Base-by-base conservation (phyloP, 2,329 filamentous ascomycete genomes). In the Arthrobotrys megalospora region DNA sequence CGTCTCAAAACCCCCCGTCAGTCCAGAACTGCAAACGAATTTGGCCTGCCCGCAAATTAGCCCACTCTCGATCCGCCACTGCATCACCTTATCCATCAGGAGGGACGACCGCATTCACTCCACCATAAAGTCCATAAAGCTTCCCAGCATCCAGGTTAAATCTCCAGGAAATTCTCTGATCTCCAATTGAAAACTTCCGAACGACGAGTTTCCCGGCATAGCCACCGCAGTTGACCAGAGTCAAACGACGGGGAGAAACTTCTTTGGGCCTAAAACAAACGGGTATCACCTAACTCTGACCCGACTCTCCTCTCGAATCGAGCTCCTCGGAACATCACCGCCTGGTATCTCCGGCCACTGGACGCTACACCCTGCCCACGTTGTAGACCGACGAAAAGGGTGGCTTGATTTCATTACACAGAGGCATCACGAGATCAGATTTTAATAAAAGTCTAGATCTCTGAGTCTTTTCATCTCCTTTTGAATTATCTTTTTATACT, bases 301-400 rank as follows among this genome's bases (percentile, higher is more conserved):
- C 60, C 43, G 43, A 64, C 60, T 48, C 43, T 47, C 60, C 36
- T 24, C 10, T 38, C 53, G 21, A 43, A 53, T 78, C 34, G 52
- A 50, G 19, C 50, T 65, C 50, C 60, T 78, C 75, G 75, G 75
- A 72, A 48, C 63, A 60, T 78, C 52, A 72, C 75, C 75, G 75
- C 36, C 45, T 63, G 36, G 63, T 67, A 38, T 50, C 68, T 48
- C 75, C 75, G 75, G 75, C 62, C 19, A 67, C 53, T 60, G 75
- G 67, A 78, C 75, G 75, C 75, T 67, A 32, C 34, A 62, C 41
- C 45, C 60, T 50, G 21, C 67, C 45, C 60, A 78, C 66, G 60
- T 67, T 72, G 52, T 71, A 67, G 75, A 72, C 67, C 36, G 60
- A 68, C 62, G 53, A 66, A 47, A 36, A 60, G 55, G 55, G 55